A percentile compares a stretch with the other conserved stretches of the same genome.
Conservation (phyloP, 441 rosid species). For the Eugenia klotzschiana region DNA sequence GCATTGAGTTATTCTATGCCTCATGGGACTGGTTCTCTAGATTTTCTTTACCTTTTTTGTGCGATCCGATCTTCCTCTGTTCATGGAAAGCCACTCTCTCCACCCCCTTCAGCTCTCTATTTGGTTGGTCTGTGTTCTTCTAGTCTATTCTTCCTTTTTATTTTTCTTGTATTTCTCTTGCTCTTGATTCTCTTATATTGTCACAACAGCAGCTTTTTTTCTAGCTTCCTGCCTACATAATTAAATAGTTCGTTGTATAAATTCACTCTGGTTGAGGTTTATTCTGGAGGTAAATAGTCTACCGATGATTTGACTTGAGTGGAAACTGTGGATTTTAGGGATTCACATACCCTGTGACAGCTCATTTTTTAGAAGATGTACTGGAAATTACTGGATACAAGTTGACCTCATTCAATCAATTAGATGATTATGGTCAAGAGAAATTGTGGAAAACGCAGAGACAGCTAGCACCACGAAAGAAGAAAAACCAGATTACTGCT, state of each 20-base stretch:
- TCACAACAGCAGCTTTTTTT: not conserved
- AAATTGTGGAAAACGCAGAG: slow-evolving; percentile 95
- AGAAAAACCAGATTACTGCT: slow-evolving; percentile 81
- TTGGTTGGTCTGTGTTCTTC: not conserved
- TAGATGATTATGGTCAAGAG: slow-evolving; percentile 99
- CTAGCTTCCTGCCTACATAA: not conserved
- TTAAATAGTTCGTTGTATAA: not conserved
- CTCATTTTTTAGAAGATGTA: slow-evolving; percentile 81
- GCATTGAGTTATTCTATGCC: not conserved
- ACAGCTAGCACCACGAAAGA: slow-evolving; percentile 78
- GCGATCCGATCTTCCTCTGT: not conserved
- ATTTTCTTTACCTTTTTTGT: not conserved
- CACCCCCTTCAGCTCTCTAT: not conserved
- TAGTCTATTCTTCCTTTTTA: not conserved
- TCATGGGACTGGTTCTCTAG: not conserved
- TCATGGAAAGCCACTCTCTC: not conserved
- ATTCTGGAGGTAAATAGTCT: not conserved
- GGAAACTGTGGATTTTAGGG: slow-evolving; percentile 36
- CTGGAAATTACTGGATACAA: slow-evolving; percentile 83
- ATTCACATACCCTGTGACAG: slow-evolving; percentile 74
- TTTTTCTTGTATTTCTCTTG: not conserved
- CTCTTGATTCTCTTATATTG: not conserved
- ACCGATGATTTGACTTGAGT: not conserved
- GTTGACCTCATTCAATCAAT: slow-evolving; percentile 78
- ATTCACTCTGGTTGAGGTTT: not conserved